Percentiles rank a stretch among this genome's conserved stretches.
These are phyloP conservation scores for Aspergillus sp. DNA, from an alignment of 2,329 filamentous ascomycete genomes.

Conservation along the genomic window DNA sequence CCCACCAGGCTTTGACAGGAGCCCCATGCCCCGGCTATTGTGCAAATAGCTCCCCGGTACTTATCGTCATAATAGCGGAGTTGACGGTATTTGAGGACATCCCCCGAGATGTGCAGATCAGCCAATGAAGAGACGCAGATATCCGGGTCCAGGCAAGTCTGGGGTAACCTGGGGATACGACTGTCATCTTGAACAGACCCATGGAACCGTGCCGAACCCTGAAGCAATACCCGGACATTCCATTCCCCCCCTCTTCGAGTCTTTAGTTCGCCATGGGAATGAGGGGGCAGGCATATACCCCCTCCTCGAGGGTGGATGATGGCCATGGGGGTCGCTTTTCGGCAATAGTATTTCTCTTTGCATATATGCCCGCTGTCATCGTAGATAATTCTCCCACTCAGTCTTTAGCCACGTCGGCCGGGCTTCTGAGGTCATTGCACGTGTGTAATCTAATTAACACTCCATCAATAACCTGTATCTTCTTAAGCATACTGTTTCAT, in stretches of 20 bases:
- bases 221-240: slow-evolving; percentile 1
- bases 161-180: slow-evolving; percentile 1
- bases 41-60: neutral
- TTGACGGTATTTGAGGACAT: neutral
- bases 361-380: slow-evolving; percentile 2
- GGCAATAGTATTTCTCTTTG: neutral
- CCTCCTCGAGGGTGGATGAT: neutral
- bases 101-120: neutral
- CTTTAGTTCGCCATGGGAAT: neutral
- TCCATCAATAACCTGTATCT: neutral
- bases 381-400: neutral
- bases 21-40: neutral
- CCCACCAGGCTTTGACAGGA: neutral
- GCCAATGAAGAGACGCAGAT: neutral
- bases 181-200: slow-evolving; percentile 3
- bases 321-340: neutral
- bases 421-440: neutral
- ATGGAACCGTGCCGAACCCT: slow-evolving; percentile 9
- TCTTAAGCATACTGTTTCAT: neutral
- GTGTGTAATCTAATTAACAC: neutral
- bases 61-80: neutral
- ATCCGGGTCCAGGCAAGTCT: neutral
- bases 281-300: neutral
- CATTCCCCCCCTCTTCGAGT: neutral
- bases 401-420: neutral